phyloP scores from a whole-genome alignment of 192 early-diverging fungal species.

The Coemansia sp. region DNA sequence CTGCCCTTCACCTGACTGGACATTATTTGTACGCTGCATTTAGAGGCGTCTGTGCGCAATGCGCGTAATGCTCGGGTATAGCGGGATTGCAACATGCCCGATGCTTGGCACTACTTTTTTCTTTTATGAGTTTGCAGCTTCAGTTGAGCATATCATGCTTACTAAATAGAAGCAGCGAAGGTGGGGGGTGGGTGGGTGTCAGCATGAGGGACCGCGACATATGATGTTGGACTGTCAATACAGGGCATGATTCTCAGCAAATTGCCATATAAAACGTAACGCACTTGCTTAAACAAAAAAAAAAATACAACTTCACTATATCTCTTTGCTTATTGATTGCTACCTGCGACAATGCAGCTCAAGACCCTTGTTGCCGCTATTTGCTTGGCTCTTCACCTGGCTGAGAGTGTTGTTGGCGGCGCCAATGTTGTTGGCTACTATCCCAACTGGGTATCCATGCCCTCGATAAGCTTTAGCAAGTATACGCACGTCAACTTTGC shows the following conservation, averaged over 20 bases:
- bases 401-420: conserved; percentile 8
- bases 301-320: no score
- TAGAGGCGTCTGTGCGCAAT: neutral
- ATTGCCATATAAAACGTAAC: no score
- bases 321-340: no score
- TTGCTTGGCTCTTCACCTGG: conserved; percentile 7
- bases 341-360: conserved; percentile 5
- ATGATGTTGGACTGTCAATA: no score
- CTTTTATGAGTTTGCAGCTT: no score
- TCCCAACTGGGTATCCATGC: conserved; percentile 34
- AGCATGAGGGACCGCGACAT: no score
- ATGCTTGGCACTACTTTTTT: neutral
- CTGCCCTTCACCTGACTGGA: neutral
- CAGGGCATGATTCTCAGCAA: no score
- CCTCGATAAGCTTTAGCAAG: conserved; percentile 23
- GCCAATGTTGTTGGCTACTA: conserved; percentile 36
- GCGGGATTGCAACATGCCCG: neutral
- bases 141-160: neutral
- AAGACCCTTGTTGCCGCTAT: conserved; percentile 6
- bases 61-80: neutral
- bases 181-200: no score
- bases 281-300: no score
- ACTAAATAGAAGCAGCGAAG: neutral
- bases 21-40: neutral
- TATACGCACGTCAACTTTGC: conserved; percentile 64